A percentile compares a stretch with the other conserved stretches of the same genome.
Conservation (phyloP, 805 yeast genomes). For the Myxozyma melibiosi region DNA sequence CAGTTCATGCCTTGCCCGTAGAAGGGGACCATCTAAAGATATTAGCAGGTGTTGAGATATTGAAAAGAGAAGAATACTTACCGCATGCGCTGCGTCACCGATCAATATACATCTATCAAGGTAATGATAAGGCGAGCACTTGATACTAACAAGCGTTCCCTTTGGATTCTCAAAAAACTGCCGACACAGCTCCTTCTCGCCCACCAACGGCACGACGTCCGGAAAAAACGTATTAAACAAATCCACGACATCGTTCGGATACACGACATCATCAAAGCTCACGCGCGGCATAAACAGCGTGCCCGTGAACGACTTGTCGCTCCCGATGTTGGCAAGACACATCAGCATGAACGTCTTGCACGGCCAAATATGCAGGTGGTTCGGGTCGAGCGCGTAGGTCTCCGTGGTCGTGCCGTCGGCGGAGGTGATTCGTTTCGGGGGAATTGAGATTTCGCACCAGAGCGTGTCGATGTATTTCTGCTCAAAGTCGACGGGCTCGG, state of each 20-base stretch:
- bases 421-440: slow-evolving; percentile 51
- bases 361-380: slow-evolving; percentile 93
- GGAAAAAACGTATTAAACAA: slow-evolving; percentile 68
- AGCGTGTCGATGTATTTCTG: slow-evolving; percentile 84
- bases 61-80: slow-evolving; percentile 10
- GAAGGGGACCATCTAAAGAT: slow-evolving; percentile 79
- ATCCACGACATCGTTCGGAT: slow-evolving; percentile 48
- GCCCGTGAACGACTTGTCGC: slow-evolving; percentile 85
- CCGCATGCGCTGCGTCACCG: slow-evolving; percentile 92
- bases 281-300: slow-evolving; percentile 85
- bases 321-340: slow-evolving; percentile 71
- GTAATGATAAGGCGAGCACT: slow-evolving; percentile 68
- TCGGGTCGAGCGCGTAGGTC: slow-evolving; percentile 62
- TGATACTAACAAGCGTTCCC: slow-evolving; percentile 75
- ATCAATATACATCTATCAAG: slow-evolving; percentile 64
- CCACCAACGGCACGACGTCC: slow-evolving; percentile 73
- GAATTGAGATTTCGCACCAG: slow-evolving; percentile 78
- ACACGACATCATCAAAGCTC: slow-evolving; percentile 56
- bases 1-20: slow-evolving; percentile 98
- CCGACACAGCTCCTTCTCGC: slow-evolving; percentile 53
- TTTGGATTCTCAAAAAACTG: slow-evolving; percentile 65
- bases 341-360: slow-evolving; percentile 83
- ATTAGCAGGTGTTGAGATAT: not conserved
- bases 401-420: slow-evolving; percentile 35
- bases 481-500: slow-evolving; percentile 61